Evolutionary conservation across 768 basidiomycete species (phyloP).

Genomic region (Tylopilus rubrobrunneus): DNA sequence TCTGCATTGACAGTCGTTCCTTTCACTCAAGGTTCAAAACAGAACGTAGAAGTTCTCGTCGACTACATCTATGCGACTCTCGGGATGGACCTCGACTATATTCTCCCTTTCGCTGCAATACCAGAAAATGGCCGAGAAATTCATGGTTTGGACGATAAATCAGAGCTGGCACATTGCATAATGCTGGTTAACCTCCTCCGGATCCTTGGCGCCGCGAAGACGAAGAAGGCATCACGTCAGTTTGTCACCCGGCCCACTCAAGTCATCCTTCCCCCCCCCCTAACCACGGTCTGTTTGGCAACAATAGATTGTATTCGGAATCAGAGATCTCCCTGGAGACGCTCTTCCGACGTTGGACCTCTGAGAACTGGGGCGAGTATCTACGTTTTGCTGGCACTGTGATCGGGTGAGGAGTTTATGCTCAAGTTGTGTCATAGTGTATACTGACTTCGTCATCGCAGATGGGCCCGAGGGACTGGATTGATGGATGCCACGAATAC

Average conservation of each 20-base stretch:
- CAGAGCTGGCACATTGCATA: conserved; percentile 96
- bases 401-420: conserved; percentile 67
- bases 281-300: conserved; percentile 97
- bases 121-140: conserved; percentile 99
- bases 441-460: conserved; percentile 27
- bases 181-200: too few relatives aligned
- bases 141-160: conserved; percentile 93
- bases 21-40: conserved; percentile 98
- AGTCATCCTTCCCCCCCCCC: conserved; percentile 97
- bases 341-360: conserved; percentile 95
- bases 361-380: conserved; percentile 99
- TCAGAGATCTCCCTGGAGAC: conserved; percentile 98
- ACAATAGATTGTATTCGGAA: conserved; percentile 96
- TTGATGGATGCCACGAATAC: conserved; percentile 95
- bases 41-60: conserved; percentile 95
- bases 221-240: conserved; percentile 94
- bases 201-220: conserved; percentile 96
- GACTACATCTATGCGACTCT: conserved; percentile 97
- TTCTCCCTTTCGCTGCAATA: conserved; percentile 96
- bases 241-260: conserved; percentile 98
- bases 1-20: conserved; percentile 98
- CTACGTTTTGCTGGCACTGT: conserved; percentile 97
- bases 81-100: conserved; percentile 96
- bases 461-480: conserved; percentile 98
- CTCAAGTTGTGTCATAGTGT: conserved; percentile 1